Conservation (phyloP, 306 rosid genomes). For the Cicer chorassanicum region DNA sequence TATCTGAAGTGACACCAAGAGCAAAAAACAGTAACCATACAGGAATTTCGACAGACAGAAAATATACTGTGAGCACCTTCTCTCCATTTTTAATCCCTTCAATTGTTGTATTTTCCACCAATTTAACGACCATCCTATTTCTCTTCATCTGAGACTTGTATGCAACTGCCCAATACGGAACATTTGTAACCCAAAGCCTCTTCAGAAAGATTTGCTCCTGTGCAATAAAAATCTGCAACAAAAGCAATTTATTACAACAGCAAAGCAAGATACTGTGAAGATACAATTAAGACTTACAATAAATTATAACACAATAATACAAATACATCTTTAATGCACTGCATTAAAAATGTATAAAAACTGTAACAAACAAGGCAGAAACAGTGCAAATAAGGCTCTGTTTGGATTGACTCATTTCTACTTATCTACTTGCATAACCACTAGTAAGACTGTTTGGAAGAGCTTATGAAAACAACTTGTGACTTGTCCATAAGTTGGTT, state of each 20-base stretch:
- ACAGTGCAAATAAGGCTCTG: no score
- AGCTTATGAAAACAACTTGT: no score
- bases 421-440: no score
- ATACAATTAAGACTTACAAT: constrained; percentile 11
- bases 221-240: constrained; percentile 85
- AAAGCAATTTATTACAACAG: constrained; percentile 3
- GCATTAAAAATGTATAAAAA: constrained; percentile 1
- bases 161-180: constrained; percentile 68
- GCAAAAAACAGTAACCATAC: constrained; percentile 86
- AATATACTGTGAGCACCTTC: constrained; percentile 70
- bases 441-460: no score
- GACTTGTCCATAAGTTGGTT: no score
- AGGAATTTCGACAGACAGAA: constrained; percentile 79
- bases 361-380: constrained; percentile 1
- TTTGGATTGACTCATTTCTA: no score
- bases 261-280: not conserved
- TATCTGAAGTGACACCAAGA: constrained; percentile 82
- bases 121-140: constrained; percentile 69
- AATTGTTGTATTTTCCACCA: constrained; percentile 54
- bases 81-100: constrained; percentile 73
- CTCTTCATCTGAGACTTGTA: constrained; percentile 77
- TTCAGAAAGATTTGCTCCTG: constrained; percentile 80
- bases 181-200: constrained; percentile 75
- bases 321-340: not conserved
- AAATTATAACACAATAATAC: not conserved